phyloP scores from a whole-genome alignment of 2,329 filamentous ascomycete species.

The Trichoderma guizhouense region DNA sequence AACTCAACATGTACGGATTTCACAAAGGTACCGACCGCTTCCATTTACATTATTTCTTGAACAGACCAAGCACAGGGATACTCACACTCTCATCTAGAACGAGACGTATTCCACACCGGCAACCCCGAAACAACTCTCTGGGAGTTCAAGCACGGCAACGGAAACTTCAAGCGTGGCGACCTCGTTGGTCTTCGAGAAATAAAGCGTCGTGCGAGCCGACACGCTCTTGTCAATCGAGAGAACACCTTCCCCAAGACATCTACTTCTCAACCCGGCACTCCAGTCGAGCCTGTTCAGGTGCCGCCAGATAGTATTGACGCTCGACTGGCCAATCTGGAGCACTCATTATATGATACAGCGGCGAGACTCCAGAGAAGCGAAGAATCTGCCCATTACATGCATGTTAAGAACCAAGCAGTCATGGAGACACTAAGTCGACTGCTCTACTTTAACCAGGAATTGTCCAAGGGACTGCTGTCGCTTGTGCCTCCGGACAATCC shows the following conservation, averaged over 20 bases:
- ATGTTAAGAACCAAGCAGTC: conserved; percentile 74
- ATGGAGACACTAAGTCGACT: conserved; percentile 74
- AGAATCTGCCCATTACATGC: conserved; percentile 75
- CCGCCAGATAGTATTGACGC: conserved; percentile 73
- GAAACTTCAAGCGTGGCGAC: conserved; percentile 94
- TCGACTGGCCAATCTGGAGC: conserved; percentile 72
- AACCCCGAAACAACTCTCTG: conserved; percentile 90
- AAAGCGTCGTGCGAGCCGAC: conserved; percentile 87
- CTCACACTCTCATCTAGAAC: conserved; percentile 58
- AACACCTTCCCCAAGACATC: conserved; percentile 76
- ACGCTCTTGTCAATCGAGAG: conserved; percentile 89
- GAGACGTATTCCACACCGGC: conserved; percentile 95
- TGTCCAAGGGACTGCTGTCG: conserved; percentile 70
- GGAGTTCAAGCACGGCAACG: conserved; percentile 98
- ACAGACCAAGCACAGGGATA: neutral
- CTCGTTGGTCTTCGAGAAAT: conserved; percentile 89
- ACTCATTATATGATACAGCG: conserved; percentile 77
- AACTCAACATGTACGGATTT: conserved; percentile 99
- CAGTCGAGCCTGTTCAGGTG: conserved; percentile 71
- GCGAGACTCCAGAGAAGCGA: conserved; percentile 75
- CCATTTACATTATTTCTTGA: neutral
- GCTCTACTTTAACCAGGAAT: conserved; percentile 76
- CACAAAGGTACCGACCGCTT: conserved; percentile 74
- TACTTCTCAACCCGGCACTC: conserved; percentile 76
- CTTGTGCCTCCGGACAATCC: conserved; percentile 73